Base-by-base conservation (phyloP, 305 asterid species). In the Fraxinus latifolia region DNA sequence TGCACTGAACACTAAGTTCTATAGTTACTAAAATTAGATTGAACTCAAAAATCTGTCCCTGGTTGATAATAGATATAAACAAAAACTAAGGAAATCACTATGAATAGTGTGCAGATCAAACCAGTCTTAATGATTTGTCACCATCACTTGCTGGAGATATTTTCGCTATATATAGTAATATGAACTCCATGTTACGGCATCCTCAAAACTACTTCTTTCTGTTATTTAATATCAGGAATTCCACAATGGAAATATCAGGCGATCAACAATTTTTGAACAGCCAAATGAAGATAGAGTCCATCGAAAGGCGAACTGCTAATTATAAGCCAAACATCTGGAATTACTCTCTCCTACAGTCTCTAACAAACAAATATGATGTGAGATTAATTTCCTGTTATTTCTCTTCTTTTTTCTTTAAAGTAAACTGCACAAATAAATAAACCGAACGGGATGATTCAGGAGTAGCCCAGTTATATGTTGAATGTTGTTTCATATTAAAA, bases 301-400 rank as follows among this genome's bases (percentile, higher is more conserved):
- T 27, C 7, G 37, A 67, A 9, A 79, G 89, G 47, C 83, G 91
- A 17, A 85, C 86, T 6, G 88, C 91, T 2, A 85, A 87, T 74
- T 90, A 90, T 81, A 87, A 88, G 79, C 89, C 93, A 29, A 90
- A 85, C 78, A 90, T 88, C 23, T 90, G 93, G 91, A 85, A 88
- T 65, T 90, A 90, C 32, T 86, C 85, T 53, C 76, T 7, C 81
- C 60, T 90, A 0, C 84, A 79, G 53, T 86, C 93, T 3, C 88
- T 90, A 21, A 44, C 79, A 11, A 80, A 33, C 58, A 34, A 76
- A 32, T 85, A 77, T 79, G 19, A 67, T 12, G 90, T 85, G 29
- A 80, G 84, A 36, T 36, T 36, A 5, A 71, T 53, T 44, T 2
- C 3, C 9, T 29, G 3, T 39, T 32, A 74, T 11, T 25, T 17